Percentiles rank a stretch among this genome's conserved stretches.
phyloP scores from a whole-genome alignment of 495 filamentous ascomycete genomes.

The Cercophora samala region DNA sequence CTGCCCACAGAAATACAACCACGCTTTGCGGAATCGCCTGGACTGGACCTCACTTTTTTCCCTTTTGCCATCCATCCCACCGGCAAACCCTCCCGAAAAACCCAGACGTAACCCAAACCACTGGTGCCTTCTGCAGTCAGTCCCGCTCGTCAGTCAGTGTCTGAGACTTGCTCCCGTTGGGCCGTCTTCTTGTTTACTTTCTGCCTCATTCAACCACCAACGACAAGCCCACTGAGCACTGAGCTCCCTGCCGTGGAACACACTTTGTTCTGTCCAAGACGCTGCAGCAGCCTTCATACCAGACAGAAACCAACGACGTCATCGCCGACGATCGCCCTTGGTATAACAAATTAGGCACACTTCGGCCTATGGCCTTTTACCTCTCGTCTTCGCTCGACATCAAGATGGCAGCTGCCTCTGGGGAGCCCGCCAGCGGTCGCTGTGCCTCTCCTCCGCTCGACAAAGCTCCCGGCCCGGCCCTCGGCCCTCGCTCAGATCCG shows the following conservation, averaged over 20 bases:
- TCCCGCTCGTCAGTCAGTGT: not conserved
- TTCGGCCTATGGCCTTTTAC: conserved; percentile 4
- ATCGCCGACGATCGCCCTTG: not conserved
- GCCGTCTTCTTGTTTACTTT: conserved; percentile 3
- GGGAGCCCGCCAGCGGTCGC: conserved; percentile 37
- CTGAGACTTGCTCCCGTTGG: not conserved
- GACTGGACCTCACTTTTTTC: not conserved
- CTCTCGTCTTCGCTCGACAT: not conserved
- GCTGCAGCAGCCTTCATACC: not conserved
- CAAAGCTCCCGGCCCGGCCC: conserved; percentile 61
- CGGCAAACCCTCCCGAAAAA: not conserved
- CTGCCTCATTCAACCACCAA: not conserved
- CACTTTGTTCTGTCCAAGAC: not conserved
- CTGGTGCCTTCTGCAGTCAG: not conserved
- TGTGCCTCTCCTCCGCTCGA: conserved; percentile 62
- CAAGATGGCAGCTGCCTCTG: conserved; percentile 37
- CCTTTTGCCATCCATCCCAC: not conserved
- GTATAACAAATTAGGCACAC: not conserved
- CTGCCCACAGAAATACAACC: conserved; percentile 9
- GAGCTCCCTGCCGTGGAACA: too few species aligned
- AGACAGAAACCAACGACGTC: not conserved
- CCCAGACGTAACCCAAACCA: not conserved
- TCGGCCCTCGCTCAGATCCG: conserved; percentile 59
- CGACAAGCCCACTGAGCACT: not conserved
- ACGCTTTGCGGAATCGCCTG: too few species aligned